Evolutionary conservation across 2,329 filamentous ascomycete genomes (phyloP).

Genomic region (Rutstroemia sydowiana): DNA sequence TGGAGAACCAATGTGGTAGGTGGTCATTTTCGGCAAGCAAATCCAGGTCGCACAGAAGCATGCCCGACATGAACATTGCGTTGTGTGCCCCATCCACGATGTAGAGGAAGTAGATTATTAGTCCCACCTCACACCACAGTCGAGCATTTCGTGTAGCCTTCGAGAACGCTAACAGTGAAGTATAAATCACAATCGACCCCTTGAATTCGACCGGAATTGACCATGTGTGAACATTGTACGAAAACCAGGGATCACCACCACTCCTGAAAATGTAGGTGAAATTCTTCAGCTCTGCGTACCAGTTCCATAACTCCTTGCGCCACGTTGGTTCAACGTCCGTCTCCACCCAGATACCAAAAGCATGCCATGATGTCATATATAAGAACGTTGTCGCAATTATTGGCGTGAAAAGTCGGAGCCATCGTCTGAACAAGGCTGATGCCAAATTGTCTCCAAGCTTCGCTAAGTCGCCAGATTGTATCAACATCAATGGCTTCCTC

Average conservation of each 20-base stretch:
- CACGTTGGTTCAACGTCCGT: constrained; percentile 16
- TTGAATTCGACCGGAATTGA: constrained; percentile 54
- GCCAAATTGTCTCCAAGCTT: constrained; percentile 35
- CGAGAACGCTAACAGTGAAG: constrained; percentile 44
- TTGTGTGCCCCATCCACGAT: constrained; percentile 58
- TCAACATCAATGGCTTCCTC: constrained; percentile 35
- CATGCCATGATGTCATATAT: constrained; percentile 25
- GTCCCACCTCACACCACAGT: constrained; percentile 42
- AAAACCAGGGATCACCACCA: constrained; percentile 49
- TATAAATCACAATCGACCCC: constrained; percentile 59
- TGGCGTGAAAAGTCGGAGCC: constrained; percentile 39
- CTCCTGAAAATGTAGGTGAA: constrained; percentile 60
- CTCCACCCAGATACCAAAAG: constrained; percentile 19
- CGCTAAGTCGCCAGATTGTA: constrained; percentile 32
- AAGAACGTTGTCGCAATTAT: constrained; percentile 37
- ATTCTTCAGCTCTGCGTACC: constrained; percentile 51
- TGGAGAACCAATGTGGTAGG: constrained; percentile 42
- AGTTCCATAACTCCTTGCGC: constrained; percentile 23
- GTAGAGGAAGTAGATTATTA: constrained; percentile 61
- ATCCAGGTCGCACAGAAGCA: constrained; percentile 56
- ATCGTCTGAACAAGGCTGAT: constrained; percentile 41
- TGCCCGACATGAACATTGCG: constrained; percentile 52
- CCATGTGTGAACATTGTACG: constrained; percentile 52
- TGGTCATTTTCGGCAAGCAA: constrained; percentile 42
- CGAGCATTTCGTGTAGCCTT: constrained; percentile 47